Evolutionary conservation across 73 alveolate species (phyloP).

Genomic region (Paramecium pentaurelia): DNA sequence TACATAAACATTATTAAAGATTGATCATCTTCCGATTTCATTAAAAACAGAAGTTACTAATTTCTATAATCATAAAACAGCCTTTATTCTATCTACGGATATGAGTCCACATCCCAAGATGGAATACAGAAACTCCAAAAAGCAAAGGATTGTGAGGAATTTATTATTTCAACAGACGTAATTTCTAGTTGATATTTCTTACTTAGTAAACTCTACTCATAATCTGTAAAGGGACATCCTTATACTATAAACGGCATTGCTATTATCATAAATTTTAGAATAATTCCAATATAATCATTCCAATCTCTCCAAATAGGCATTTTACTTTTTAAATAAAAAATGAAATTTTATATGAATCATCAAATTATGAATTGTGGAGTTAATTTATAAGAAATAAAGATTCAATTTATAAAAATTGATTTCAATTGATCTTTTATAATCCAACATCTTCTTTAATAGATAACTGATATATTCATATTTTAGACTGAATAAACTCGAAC

Average conservation of each 20-base stretch:
- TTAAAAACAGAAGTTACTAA: neutral
- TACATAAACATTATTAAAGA: neutral
- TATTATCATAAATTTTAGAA: no score
- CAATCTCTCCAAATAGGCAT: neutral
- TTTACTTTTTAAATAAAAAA: no score
- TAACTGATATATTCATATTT: no score
- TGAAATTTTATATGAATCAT: neutral
- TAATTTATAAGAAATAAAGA: no score
- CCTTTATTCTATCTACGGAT: neutral
- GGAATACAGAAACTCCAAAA: neutral
- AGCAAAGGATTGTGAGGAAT: neutral
- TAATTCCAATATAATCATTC: neutral
- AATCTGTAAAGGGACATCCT: neutral
- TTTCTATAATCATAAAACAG: neutral
- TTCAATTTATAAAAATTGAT: no score
- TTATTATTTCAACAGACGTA: neutral
- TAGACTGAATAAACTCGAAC: no score
- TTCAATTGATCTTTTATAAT: neutral
- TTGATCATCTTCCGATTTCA: neutral
- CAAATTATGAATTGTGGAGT: no score
- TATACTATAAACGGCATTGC: neutral
- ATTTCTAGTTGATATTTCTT: neutral
- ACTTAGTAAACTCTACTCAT: neutral
- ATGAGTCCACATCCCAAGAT: neutral
- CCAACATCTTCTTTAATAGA: no score